Evolutionary conservation across 164 flowering plant genomes (phyloP).

Genomic region (Macadamia integrifolia): DNA sequence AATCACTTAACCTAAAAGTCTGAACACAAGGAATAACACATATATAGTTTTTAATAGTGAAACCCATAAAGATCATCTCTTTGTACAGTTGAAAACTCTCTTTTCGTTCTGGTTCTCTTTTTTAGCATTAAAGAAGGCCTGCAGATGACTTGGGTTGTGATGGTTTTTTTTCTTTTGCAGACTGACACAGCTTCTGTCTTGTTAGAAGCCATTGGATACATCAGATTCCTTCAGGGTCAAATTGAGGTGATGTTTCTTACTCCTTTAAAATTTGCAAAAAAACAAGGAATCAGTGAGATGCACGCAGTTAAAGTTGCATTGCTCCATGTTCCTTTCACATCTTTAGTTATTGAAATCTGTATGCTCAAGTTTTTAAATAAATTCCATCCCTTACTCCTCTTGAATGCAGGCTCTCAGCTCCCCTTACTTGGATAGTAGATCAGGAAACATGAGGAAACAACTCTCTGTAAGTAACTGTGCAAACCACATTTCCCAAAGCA

Average conservation of each 20-base stretch:
- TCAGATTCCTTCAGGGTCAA: conserved; percentile 94
- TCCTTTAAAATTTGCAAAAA: conserved; percentile 13
- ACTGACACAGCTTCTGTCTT: conserved; percentile 98
- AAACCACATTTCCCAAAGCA: conserved; percentile 2
- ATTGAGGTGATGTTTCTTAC: conserved; percentile 61
- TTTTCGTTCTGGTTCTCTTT: conserved; percentile 3
- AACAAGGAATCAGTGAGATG: conserved; percentile 18
- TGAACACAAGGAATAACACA: not conserved
- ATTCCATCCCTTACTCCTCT: conserved; percentile 15
- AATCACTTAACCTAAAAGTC: not conserved
- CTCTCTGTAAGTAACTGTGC: conserved; percentile 43
- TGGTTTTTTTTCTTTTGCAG: conserved; percentile 55
- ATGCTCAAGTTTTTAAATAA: conserved; percentile 10
- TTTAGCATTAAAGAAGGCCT: conserved; percentile 18
- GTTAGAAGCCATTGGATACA: conserved; percentile 94
- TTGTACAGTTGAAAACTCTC: conserved; percentile 8
- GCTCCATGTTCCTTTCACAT: conserved; percentile 14
- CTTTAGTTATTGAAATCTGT: conserved; percentile 29
- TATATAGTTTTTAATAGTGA: not conserved
- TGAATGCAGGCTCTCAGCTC: conserved; percentile 75
- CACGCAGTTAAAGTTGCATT: conserved; percentile 36
- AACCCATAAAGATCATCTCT: conserved; percentile 5
- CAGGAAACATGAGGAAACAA: conserved; percentile 50
- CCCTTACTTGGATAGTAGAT: conserved; percentile 70
- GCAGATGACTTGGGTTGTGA: conserved; percentile 15